Evolutionary conservation across 2,329 filamentous ascomycete genomes (phyloP).

Genomic region (Scopulariopsis brevicaulis): DNA sequence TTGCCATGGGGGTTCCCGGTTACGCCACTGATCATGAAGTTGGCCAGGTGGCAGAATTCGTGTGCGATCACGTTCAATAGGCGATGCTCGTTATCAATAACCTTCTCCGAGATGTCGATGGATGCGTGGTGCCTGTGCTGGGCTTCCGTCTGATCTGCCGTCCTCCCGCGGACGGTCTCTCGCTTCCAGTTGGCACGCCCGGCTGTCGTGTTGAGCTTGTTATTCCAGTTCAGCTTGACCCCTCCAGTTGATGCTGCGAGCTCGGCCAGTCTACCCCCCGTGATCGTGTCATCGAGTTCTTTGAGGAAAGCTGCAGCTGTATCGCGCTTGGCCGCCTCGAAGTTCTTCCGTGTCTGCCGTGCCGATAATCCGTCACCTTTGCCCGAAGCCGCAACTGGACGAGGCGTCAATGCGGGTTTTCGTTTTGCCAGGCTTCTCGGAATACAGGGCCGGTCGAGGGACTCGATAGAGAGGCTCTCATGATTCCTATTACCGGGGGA

Average conservation of each 20-base stretch:
- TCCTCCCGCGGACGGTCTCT: conserved; percentile 33
- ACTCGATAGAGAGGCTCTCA: not conserved
- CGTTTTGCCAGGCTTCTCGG: not conserved
- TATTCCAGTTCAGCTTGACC: conserved; percentile 61
- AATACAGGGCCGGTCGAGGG: not conserved
- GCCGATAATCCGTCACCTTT: conserved; percentile 17
- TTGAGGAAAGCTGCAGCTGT: conserved; percentile 52
- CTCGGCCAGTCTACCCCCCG: conserved; percentile 42
- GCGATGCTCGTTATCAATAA: conserved; percentile 67
- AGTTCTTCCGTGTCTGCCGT: conserved; percentile 42
- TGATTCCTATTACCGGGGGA: not conserved
- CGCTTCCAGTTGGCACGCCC: conserved; percentile 64
- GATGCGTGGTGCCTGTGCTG: conserved; percentile 50
- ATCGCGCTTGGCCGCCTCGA: conserved; percentile 48
- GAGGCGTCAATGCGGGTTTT: not conserved
- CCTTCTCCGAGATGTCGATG: conserved; percentile 82
- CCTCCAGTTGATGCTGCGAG: conserved; percentile 57
- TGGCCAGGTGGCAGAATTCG: conserved; percentile 90
- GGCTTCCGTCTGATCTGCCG: not conserved
- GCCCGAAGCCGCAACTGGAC: not conserved
- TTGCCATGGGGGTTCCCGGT: conserved; percentile 70
- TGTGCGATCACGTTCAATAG: conserved; percentile 89
- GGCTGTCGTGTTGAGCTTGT: conserved; percentile 69
- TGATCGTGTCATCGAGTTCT: conserved; percentile 58
- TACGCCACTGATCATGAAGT: conserved; percentile 74